Conservation (phyloP, 192 early-diverging fungal species). For the Coemansia sp. region DNA sequence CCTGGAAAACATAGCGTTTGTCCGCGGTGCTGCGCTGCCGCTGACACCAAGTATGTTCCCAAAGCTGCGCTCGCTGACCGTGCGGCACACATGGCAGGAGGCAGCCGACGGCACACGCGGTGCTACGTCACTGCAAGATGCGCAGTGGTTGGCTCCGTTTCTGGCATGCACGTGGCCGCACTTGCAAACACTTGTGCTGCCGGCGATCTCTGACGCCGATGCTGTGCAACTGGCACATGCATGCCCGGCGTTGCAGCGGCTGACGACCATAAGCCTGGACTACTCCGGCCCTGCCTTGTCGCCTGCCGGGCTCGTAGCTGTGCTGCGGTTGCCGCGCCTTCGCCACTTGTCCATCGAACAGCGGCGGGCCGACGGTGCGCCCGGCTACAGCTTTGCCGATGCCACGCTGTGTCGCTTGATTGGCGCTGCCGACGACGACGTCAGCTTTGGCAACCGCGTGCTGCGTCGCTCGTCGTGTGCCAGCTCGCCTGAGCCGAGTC, state of each 20-base stretch:
- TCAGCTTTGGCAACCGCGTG: slow-evolving; percentile 13
- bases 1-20: slow-evolving; percentile 40
- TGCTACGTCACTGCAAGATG: slow-evolving; percentile 44
- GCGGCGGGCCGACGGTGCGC: slow-evolving; percentile 43
- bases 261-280: slow-evolving; percentile 49
- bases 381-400: slow-evolving; percentile 35
- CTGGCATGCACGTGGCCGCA: slow-evolving; percentile 23
- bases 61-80: slow-evolving; percentile 20
- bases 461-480: slow-evolving; percentile 21
- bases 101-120: slow-evolving; percentile 32
- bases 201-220: slow-evolving; percentile 43
- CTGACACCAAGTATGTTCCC: slow-evolving; percentile 30
- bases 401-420: slow-evolving; percentile 39
- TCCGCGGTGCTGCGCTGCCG: slow-evolving; percentile 19
- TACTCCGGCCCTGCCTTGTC: slow-evolving; percentile 48
- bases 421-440: slow-evolving; percentile 24
- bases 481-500: background rate
- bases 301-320: slow-evolving; percentile 26
- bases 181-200: slow-evolving; percentile 34
- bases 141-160: slow-evolving; percentile 21
- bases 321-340: slow-evolving; percentile 38
- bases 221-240: slow-evolving; percentile 18
- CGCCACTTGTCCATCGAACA: slow-evolving; percentile 46
- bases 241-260: slow-evolving; percentile 33
- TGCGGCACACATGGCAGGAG: slow-evolving; percentile 45